Base-by-base conservation (phyloP, 2,329 filamentous ascomycete species). In the Tolypocladium inflatum region DNA sequence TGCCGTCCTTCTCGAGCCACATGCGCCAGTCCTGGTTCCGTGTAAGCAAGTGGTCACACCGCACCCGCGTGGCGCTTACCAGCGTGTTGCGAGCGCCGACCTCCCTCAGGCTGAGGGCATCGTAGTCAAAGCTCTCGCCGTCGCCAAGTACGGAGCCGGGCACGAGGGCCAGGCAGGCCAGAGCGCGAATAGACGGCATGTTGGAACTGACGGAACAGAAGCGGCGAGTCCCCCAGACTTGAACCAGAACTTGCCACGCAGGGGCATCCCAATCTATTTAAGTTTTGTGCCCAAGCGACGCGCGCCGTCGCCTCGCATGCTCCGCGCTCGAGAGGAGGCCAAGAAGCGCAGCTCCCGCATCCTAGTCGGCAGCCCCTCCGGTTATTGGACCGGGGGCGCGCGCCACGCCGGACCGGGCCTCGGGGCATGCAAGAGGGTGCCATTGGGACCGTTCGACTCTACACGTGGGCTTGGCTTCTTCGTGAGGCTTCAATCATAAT, bases 31-130 rank as follows among this genome's bases (percentile, higher is more conserved):
- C 72, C 72, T 75, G 30, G 21, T 15, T 37, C 11, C 35, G 35
- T 37, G 35, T 37, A 15, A 37, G 11, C 35, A 37, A 35, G 4
- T 15, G 11, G 11, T 15, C 35, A 15, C 11, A 4, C 10, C 35
- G 11, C 35, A 37, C 6, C 8, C 30, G 30, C 30, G 30, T 9
- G 30, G 30, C 30, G 30, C 66, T 43, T 4, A 74, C 72, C 38
- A 74, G 57, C 1, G 72, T 74, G 62, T 74, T 75, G 7, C 73
- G 68, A 10, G 70, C 68, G 4, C 73, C 73, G 2, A 74, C 71
- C 54, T 74, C 72, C 13, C 72, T 61, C 17, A 72, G 48, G 11
- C 61, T 69, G 4, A 73, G 59, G 17, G 67, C 64, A 37, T 63
- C 63, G 26, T 63, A 62, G 60, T 71, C 65, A 45, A 72, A 72